phyloP scores from a whole-genome alignment of 2,329 filamentous ascomycete genomes.

The Penicillium sp. region DNA sequence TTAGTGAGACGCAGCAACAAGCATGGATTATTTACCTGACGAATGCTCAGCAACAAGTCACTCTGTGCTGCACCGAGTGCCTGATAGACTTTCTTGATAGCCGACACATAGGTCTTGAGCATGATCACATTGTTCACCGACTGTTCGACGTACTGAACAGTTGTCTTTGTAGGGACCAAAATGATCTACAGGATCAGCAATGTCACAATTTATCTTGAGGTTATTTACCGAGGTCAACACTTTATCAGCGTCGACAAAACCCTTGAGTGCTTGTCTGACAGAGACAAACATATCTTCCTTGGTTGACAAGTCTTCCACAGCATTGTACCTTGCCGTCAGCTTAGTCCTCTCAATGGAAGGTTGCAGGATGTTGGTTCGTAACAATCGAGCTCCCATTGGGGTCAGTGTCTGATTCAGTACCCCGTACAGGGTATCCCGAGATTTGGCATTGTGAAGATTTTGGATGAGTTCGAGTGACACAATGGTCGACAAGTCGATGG shows the following conservation, averaged over 20 bases:
- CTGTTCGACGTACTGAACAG: conserved; percentile 66
- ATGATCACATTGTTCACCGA: conserved; percentile 81
- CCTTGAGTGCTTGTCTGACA: conserved; percentile 66
- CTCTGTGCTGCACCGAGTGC: conserved; percentile 61
- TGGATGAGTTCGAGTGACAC: conserved; percentile 83
- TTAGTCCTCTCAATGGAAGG: conserved; percentile 69
- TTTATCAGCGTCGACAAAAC: conserved; percentile 72
- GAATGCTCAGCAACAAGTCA: conserved; percentile 60
- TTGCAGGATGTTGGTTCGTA: conserved; percentile 81
- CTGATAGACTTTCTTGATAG: conserved; percentile 61
- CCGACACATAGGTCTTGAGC: conserved; percentile 72
- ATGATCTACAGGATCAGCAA: conserved; percentile 56
- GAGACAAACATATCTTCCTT: conserved; percentile 82
- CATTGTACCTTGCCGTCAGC: conserved; percentile 68
- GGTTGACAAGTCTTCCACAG: conserved; percentile 71
- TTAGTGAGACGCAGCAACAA: conserved; percentile 1
- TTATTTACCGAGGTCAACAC: conserved; percentile 63
- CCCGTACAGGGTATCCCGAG: conserved; percentile 76
- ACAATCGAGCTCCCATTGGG: conserved; percentile 77
- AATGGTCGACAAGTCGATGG: conserved; percentile 87
- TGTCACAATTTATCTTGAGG: not conserved
- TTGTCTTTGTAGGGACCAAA: conserved; percentile 61
- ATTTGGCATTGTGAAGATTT: conserved; percentile 71
- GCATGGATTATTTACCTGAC: conserved; percentile 43
- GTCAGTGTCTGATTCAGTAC: conserved; percentile 79